These are phyloP conservation scores for Fraxinus ornus DNA, from an alignment of 305 asterid species.

Conservation along the genomic window DNA sequence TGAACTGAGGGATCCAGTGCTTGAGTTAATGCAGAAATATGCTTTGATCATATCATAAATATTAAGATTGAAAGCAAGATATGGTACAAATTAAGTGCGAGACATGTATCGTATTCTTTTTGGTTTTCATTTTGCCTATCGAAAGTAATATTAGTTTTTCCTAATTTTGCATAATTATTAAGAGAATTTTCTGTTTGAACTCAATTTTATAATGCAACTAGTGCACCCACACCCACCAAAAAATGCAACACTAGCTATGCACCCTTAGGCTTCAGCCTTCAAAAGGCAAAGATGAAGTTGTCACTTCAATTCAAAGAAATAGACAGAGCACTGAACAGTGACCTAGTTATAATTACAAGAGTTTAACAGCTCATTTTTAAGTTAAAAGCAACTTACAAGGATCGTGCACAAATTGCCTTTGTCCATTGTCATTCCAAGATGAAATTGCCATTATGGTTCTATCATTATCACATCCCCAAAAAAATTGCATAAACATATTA, in stretches of 20 bases:
- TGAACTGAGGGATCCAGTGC: not conserved
- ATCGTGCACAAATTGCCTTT: conserved; percentile 89
- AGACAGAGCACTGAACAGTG: not conserved
- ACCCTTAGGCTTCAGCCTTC: not conserved
- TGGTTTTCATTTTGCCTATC: not conserved
- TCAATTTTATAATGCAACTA: not conserved
- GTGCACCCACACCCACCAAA: not conserved
- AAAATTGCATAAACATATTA: conserved; percentile 20
- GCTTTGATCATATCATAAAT: not conserved
- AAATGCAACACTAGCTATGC: not conserved
- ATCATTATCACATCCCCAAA: conserved; percentile 18
- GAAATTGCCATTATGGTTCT: conserved; percentile 96
- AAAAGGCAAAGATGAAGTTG: conserved; percentile 2
- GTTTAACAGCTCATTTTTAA: conserved; percentile 9
- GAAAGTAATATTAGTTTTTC: not conserved
- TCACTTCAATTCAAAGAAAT: not conserved
- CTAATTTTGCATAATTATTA: not conserved
- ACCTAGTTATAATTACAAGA: not conserved
- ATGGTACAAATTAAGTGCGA: not conserved
- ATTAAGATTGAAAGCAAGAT: not conserved
- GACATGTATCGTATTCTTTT: not conserved
- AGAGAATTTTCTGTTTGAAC: not conserved
- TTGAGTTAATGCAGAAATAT: not conserved
- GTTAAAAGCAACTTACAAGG: conserved; percentile 61
- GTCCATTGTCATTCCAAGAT: conserved; percentile 99